Percentiles rank a stretch among this genome's conserved stretches.
Conservation (phyloP, 805 yeast species). For the Candida vaughaniae region DNA sequence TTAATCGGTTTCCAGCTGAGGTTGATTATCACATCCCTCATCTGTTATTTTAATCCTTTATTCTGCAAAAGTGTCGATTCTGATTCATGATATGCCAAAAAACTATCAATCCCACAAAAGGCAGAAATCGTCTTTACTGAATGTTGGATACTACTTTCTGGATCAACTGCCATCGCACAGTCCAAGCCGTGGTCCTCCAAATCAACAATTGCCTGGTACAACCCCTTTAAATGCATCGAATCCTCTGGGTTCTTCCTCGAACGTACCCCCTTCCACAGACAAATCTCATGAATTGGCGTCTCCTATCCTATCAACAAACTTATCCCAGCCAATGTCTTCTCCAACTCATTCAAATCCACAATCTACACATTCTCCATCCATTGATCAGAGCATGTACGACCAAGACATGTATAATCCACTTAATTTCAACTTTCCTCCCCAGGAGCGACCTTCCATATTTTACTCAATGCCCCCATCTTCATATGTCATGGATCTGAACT, state of each 20-base stretch:
- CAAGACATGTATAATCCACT: conserved; percentile 13
- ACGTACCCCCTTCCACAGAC: background rate
- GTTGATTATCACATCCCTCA: background rate
- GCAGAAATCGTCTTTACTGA: conserved; percentile 35
- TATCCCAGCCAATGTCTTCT: conserved; percentile 4
- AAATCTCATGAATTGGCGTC: background rate
- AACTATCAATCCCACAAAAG: conserved; percentile 31
- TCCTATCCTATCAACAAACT: background rate
- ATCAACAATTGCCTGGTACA: no score
- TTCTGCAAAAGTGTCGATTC: conserved; percentile 4
- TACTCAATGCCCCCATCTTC: conserved; percentile 6
- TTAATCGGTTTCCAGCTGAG: background rate
- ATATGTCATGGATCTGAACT: conserved; percentile 4
- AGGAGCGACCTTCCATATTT: conserved; percentile 3
- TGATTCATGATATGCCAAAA: conserved; percentile 17
- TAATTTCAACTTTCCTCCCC: conserved; percentile 22
- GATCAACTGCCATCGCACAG: conserved; percentile 5
- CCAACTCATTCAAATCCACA: conserved; percentile 10
- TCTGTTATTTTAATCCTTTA: background rate
- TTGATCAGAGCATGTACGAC: conserved; percentile 11
- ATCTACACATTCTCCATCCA: conserved; percentile 5
- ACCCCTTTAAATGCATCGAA: no score
- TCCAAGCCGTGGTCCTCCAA: conserved; percentile 1
- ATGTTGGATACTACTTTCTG: conserved; percentile 27
- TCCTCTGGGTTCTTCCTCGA: no score